Percentiles rank a stretch among this genome's conserved stretches.
Evolutionary conservation across 1,284 basidiomycete genomes (phyloP).

Genomic region (Macrocybe sp.): DNA sequence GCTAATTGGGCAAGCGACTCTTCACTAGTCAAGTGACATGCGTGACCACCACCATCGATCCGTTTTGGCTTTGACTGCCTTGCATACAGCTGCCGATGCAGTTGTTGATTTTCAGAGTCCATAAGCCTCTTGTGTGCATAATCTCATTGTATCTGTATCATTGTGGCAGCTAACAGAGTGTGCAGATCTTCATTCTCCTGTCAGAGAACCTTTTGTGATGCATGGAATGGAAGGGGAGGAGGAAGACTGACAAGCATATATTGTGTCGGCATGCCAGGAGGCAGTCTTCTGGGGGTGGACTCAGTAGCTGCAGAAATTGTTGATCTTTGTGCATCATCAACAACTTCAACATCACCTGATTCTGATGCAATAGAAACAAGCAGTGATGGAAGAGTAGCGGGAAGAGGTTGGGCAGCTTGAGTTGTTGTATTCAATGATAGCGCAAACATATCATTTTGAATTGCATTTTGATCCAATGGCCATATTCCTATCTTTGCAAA

Average conservation of each 20-base stretch:
- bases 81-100: slow-evolving; percentile 8
- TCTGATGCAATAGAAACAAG: too few relatives aligned
- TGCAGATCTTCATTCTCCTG: too few relatives aligned
- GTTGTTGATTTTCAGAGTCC: slow-evolving; percentile 16
- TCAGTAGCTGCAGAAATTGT: too few relatives aligned
- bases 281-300: too few relatives aligned
- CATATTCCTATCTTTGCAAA: slow-evolving; percentile 30
- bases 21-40: slow-evolving; percentile 10
- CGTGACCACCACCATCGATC: slow-evolving; percentile 2
- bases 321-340: too few relatives aligned
- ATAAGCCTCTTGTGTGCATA: slow-evolving; percentile 17
- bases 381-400: too few relatives aligned
- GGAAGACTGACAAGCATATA: too few relatives aligned
- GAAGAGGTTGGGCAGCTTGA: too few relatives aligned
- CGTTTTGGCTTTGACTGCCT: slow-evolving; percentile 3
- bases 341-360: too few relatives aligned
- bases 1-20: slow-evolving; percentile 1
- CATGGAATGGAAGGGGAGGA: too few relatives aligned
- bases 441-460: slow-evolving; percentile 17
- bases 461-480: slow-evolving; percentile 24
- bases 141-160: slow-evolving; percentile 9
- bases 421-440: slow-evolving; percentile 17
- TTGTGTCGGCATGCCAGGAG: too few relatives aligned
- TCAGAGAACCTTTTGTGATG: too few relatives aligned
- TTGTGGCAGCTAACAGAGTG: slow-evolving; percentile 4